Conservation (phyloP, 495 filamentous ascomycete genomes). For the Terfezia boudieri region DNA sequence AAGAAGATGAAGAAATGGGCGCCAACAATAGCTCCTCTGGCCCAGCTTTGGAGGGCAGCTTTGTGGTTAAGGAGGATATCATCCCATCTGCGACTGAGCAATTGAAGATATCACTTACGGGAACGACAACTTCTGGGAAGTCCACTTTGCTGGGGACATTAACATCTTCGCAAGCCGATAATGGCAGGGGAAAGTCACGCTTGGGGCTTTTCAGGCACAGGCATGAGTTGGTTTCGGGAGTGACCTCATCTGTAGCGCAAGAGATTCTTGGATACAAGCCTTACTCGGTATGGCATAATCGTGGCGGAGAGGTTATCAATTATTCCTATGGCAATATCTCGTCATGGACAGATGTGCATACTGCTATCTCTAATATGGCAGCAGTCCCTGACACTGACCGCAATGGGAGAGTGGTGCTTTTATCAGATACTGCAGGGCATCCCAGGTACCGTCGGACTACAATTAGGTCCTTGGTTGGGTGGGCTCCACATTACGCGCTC, state of each 20-base stretch:
- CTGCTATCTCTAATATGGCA: slow-evolving; percentile 4
- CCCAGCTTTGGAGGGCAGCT: neutral
- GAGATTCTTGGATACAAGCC: slow-evolving; percentile 66
- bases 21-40: neutral
- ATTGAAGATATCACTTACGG: slow-evolving; percentile 74
- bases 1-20: neutral
- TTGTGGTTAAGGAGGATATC: neutral
- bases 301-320: slow-evolving; percentile 40
- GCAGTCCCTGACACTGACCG: slow-evolving; percentile 31
- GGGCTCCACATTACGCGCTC: slow-evolving; percentile 84
- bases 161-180: slow-evolving; percentile 69
- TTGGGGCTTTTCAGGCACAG: slow-evolving; percentile 74
- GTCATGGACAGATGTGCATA: slow-evolving; percentile 86
- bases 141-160: slow-evolving; percentile 75
- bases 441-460: slow-evolving; percentile 71
- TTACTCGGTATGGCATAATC: slow-evolving; percentile 1
- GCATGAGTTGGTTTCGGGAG: slow-evolving; percentile 78
- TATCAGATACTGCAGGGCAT: slow-evolving; percentile 80
- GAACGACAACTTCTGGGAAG: slow-evolving; percentile 82
- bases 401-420: slow-evolving; percentile 51
- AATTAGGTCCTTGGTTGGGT: slow-evolving; percentile 70
- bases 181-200: slow-evolving; percentile 73
- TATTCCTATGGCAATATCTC: slow-evolving; percentile 70
- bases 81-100: slow-evolving; percentile 30
- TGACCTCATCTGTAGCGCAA: slow-evolving; percentile 82